A percentile compares a stretch with the other conserved stretches of the same genome.
phyloP scores from a whole-genome alignment of 768 basidiomycete species.

The Boletus subparvulus region DNA sequence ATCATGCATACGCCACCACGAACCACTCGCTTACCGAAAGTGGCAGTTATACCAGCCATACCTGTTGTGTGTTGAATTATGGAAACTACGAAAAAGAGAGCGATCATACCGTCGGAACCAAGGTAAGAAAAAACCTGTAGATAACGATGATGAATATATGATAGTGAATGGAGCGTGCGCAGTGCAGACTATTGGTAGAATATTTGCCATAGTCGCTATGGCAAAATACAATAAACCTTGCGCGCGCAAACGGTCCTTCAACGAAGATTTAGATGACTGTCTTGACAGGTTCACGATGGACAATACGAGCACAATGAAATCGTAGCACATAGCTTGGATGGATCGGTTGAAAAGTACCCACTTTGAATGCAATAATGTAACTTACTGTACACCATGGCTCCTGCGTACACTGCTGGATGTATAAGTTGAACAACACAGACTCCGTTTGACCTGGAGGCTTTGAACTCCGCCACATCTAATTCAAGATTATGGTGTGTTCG shows the following conservation, averaged over 20 bases:
- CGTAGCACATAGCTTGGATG: constrained; percentile 17
- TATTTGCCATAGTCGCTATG: constrained; percentile 9
- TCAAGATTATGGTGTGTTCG: background rate
- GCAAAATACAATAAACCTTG: constrained; percentile 22
- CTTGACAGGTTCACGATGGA: constrained; percentile 15
- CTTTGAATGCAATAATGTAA: background rate
- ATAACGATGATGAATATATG: background rate
- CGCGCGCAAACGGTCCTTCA: constrained; percentile 9
- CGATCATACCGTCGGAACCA: constrained; percentile 1
- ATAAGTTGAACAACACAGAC: background rate
- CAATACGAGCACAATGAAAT: constrained; percentile 20
- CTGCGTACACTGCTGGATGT: constrained; percentile 1
- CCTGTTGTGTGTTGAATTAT: background rate
- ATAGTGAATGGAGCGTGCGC: too few species aligned
- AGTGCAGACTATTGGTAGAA: constrained; percentile 9
- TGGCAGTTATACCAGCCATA: background rate
- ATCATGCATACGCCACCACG: background rate
- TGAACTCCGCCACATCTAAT: constrained; percentile 9
- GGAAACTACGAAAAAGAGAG: background rate
- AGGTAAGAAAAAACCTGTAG: constrained; percentile 12
- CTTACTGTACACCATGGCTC: constrained; percentile 22
- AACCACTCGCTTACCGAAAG: constrained; percentile 1
- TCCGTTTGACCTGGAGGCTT: background rate
- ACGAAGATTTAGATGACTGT: constrained; percentile 5
- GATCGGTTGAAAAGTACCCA: background rate